phyloP scores from a whole-genome alignment of 768 basidiomycete genomes.

The Podaxis sp. region DNA sequence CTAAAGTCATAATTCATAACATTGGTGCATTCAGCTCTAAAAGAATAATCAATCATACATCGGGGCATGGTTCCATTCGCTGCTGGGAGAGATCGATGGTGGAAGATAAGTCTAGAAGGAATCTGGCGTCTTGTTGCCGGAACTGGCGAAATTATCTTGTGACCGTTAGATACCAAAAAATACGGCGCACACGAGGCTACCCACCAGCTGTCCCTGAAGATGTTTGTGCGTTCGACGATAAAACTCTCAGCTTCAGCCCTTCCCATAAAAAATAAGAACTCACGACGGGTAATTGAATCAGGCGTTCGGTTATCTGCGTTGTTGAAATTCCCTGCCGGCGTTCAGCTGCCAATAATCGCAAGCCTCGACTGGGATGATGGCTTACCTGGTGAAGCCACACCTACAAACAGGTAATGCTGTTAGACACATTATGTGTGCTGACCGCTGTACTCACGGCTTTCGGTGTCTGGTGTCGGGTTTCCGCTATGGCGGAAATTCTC shows the following conservation, averaged over 20 bases:
- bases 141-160: background rate
- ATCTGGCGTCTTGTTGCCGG: background rate
- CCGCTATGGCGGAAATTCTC: background rate
- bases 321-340: background rate
- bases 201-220: background rate
- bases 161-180: background rate
- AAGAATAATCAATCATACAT: background rate
- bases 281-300: background rate
- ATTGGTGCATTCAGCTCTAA: too few species aligned
- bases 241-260: background rate
- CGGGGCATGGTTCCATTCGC: background rate
- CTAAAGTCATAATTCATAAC: background rate
- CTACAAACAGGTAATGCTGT: background rate
- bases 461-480: constrained; percentile 3
- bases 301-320: background rate
- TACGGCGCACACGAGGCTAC: background rate
- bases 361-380: background rate
- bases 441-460: background rate
- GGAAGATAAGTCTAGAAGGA: background rate
- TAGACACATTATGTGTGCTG: background rate
- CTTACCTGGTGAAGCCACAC: background rate
- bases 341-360: background rate
- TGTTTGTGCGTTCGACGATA: background rate
- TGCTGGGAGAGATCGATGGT: background rate
- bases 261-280: background rate